phyloP scores from a whole-genome alignment of 1,284 basidiomycete genomes.

The Leucoagaricus sp. region DNA sequence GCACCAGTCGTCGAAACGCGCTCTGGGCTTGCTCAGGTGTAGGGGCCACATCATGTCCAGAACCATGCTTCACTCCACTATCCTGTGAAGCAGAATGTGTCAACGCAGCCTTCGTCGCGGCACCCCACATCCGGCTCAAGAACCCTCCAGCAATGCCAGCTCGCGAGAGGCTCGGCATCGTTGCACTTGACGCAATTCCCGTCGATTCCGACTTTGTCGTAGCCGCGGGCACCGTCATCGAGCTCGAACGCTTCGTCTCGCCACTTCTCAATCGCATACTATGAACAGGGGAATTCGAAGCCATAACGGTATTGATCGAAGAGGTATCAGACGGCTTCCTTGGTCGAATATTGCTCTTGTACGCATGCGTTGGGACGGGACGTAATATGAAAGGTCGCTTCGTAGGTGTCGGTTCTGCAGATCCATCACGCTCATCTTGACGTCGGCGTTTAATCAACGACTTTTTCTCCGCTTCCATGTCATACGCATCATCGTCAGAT shows the following conservation, averaged over 20 bases:
- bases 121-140: constrained; percentile 68
- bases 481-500: constrained; percentile 38
- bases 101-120: constrained; percentile 12
- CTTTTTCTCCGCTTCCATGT: constrained; percentile 13
- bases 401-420: constrained; percentile 14
- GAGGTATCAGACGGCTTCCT: constrained; percentile 59
- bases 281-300: constrained; percentile 26
- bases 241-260: constrained; percentile 25
- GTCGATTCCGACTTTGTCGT: constrained; percentile 13
- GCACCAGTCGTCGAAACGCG: constrained; percentile 9
- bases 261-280: constrained; percentile 5
- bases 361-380: constrained; percentile 19
- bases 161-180: constrained; percentile 44
- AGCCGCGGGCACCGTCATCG: constrained; percentile 19
- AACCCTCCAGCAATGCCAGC: constrained; percentile 46
- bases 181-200: constrained; percentile 39
- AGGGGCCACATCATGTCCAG: not conserved
- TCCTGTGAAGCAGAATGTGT: not conserved
- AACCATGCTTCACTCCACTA: not conserved
- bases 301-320: constrained; percentile 50
- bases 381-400: constrained; percentile 22
- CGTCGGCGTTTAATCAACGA: constrained; percentile 10
- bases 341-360: constrained; percentile 36
- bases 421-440: constrained; percentile 10
- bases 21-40: constrained; percentile 2